Evolutionary conservation across 768 basidiomycete genomes (phyloP).

Genomic region (Kwoniella dejecticola): DNA sequence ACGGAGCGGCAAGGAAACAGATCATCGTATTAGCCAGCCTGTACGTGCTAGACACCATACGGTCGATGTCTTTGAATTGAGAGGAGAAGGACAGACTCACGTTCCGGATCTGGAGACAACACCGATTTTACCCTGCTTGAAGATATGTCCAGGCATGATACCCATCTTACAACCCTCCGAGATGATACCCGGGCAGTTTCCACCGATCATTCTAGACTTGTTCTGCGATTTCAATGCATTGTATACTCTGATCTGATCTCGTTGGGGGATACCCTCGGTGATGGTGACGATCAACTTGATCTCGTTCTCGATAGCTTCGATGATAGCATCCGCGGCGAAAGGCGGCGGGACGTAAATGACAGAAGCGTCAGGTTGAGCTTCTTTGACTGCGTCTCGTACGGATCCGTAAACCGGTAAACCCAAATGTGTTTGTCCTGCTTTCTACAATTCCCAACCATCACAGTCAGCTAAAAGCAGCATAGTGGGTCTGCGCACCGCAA

Average conservation of each 20-base stretch:
- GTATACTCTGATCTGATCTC: constrained; percentile 92
- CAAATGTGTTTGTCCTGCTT: constrained; percentile 92
- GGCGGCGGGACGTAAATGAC: constrained; percentile 99
- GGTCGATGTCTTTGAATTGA: too few species aligned
- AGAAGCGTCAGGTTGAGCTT: constrained; percentile 85
- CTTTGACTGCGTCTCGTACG: constrained; percentile 86
- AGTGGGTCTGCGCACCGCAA: too few species aligned
- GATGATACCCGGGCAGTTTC: constrained; percentile 98
- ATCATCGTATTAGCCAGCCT: too few species aligned
- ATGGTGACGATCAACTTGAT: constrained; percentile 97
- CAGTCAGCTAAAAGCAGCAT: too few species aligned
- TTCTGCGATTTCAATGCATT: constrained; percentile 92
- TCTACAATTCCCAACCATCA: constrained; percentile 61
- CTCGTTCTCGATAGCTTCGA: constrained; percentile 98
- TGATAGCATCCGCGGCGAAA: constrained; percentile 90
- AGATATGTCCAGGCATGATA: constrained; percentile 94
- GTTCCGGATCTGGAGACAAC: constrained; percentile 55
- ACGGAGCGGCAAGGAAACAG: not conserved
- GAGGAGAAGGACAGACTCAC: constrained; percentile 28
- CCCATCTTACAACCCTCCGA: constrained; percentile 99
- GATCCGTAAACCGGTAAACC: constrained; percentile 91
- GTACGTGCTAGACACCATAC: too few species aligned
- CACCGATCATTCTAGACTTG: constrained; percentile 92
- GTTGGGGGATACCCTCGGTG: constrained; percentile 97
- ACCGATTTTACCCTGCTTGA: constrained; percentile 89